Conservation (phyloP, 2,329 filamentous ascomycete species). For the Pseudocercospora vitis region DNA sequence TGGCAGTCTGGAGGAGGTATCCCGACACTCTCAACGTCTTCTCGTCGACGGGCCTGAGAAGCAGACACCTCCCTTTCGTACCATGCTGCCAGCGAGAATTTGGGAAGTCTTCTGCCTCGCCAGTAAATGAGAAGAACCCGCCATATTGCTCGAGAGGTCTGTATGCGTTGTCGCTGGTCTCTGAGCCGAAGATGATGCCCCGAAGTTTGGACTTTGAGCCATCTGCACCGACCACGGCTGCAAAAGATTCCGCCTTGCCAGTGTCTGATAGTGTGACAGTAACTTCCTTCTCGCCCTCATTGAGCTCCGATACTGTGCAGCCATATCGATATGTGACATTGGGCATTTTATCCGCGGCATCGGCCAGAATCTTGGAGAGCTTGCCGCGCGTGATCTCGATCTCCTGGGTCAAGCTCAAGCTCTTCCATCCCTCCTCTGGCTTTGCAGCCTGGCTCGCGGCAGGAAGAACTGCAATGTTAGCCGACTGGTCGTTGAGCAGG, state of each 20-base stretch:
- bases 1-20: constrained; percentile 13
- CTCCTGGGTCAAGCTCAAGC: constrained; percentile 25
- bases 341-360: constrained; percentile 21
- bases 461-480: constrained; percentile 18
- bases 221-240: constrained; percentile 23
- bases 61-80: constrained; percentile 21
- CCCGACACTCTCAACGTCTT: constrained; percentile 14
- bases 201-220: constrained; percentile 19
- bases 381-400: constrained; percentile 50
- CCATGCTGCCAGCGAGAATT: constrained; percentile 21
- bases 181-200: constrained; percentile 15
- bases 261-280: constrained; percentile 16
- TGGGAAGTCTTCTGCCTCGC: constrained; percentile 21
- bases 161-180: constrained; percentile 9
- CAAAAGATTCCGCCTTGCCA: constrained; percentile 14
- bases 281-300: constrained; percentile 17
- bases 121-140: constrained; percentile 34
- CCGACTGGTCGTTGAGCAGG: constrained; percentile 31
- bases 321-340: constrained; percentile 25
- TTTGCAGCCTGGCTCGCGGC: constrained; percentile 10
- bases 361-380: constrained; percentile 47
- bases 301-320: constrained; percentile 14
- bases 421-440: constrained; percentile 15
- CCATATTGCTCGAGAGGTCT: constrained; percentile 18
- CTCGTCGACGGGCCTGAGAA: constrained; percentile 25